Percentiles rank a stretch among this genome's conserved stretches.
Evolutionary conservation across 805 yeast genomes (phyloP).

Genomic region (Ogataea degrootiae): DNA sequence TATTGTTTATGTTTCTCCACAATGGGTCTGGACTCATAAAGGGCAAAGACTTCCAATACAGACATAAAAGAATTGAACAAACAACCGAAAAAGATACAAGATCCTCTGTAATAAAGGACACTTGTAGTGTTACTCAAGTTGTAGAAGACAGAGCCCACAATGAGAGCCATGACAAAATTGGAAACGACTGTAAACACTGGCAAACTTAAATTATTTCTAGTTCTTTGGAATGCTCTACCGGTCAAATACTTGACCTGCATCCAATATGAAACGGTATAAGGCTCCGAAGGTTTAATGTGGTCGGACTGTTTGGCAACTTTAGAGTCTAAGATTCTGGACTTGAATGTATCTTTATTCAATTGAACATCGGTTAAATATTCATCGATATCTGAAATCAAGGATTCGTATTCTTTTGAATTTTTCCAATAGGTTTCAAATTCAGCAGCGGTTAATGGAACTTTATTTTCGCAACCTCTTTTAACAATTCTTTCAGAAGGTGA

Average conservation of each 20-base stretch:
- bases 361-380: constrained; percentile 13
- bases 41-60: constrained; percentile 49
- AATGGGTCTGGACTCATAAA: constrained; percentile 52
- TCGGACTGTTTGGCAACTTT: constrained; percentile 45
- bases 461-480: constrained; percentile 28
- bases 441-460: constrained; percentile 32
- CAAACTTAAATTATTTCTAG: constrained; percentile 46
- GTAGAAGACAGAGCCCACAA: constrained; percentile 55
- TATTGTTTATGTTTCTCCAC: constrained; percentile 56
- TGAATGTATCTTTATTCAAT: constrained; percentile 23
- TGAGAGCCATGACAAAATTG: constrained; percentile 48
- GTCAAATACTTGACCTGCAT: constrained; percentile 48
- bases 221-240: constrained; percentile 44
- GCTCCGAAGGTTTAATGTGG: constrained; percentile 40
- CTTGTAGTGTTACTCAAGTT: constrained; percentile 38
- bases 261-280: constrained; percentile 47
- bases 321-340: constrained; percentile 11
- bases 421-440: constrained; percentile 39
- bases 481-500: constrained; percentile 27
- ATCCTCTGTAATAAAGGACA: constrained; percentile 52
- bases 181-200: constrained; percentile 38
- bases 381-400: constrained; percentile 32
- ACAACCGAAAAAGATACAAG: constrained; percentile 64
- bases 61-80: constrained; percentile 61
- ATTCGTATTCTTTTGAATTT: constrained; percentile 27